Conservation (phyloP, 345 rosid species). For the Rhodamnia rubescens region DNA sequence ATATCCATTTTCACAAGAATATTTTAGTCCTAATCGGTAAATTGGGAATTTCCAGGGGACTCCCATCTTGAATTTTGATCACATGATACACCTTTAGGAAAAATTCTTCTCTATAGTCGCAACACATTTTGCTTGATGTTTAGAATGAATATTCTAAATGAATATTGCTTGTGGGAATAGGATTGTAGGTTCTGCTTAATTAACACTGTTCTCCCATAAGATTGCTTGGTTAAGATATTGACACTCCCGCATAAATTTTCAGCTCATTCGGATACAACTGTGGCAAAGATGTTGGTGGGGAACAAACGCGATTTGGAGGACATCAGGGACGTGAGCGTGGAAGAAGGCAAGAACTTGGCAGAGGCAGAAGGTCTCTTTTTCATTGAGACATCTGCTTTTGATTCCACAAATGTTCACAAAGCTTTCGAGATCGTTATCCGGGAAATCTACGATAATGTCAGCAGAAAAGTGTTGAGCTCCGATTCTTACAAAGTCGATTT, state of each 20-base stretch:
- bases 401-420: slow-evolving; percentile 20
- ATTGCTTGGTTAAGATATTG: not conserved
- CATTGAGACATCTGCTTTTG: slow-evolving; percentile 34
- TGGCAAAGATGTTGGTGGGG: slow-evolving; percentile 29
- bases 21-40: not conserved
- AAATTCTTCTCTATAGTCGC: not conserved
- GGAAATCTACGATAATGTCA: slow-evolving; percentile 17
- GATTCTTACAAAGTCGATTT: slow-evolving; percentile 24
- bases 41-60: not conserved
- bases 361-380: slow-evolving; percentile 25
- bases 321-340: slow-evolving; percentile 18
- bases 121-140: not conserved
- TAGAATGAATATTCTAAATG: not conserved
- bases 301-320: slow-evolving; percentile 28
- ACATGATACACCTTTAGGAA: not conserved
- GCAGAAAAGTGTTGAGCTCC: slow-evolving; percentile 12
- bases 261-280: slow-evolving; percentile 6
- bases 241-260: not conserved
- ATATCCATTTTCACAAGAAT: not conserved
- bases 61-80: not conserved
- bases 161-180: not conserved
- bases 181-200: not conserved
- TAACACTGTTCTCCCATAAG: not conserved
- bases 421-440: slow-evolving; percentile 30
- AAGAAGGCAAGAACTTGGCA: slow-evolving; percentile 24